Conservation (phyloP, 495 filamentous ascomycete genomes). For the Friedmanniomyces endolithicus region DNA sequence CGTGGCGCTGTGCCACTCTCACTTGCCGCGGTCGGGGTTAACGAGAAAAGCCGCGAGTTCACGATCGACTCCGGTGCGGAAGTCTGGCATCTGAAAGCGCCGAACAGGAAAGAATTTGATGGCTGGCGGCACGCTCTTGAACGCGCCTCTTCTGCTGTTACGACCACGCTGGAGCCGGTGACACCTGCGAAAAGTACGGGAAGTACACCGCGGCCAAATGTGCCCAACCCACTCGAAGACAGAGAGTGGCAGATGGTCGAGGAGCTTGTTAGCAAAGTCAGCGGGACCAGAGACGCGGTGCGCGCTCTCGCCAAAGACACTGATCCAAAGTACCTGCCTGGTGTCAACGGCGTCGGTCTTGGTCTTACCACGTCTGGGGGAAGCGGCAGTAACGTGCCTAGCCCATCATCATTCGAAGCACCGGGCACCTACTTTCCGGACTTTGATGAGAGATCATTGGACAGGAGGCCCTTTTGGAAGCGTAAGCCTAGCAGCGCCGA, state of each 20-base stretch:
- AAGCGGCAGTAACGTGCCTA: slow-evolving; percentile 25
- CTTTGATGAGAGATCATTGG: slow-evolving; percentile 25
- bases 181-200: slow-evolving; percentile 25
- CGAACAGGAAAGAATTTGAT: slow-evolving; percentile 66
- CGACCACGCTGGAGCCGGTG: background rate
- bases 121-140: slow-evolving; percentile 81
- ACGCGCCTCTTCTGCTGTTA: slow-evolving; percentile 50
- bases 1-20: slow-evolving; percentile 86
- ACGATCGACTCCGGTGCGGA: slow-evolving; percentile 95
- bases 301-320: slow-evolving; percentile 72
- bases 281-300: slow-evolving; percentile 79
- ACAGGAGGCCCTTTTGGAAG: slow-evolving; percentile 70
- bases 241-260: slow-evolving; percentile 78
- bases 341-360: slow-evolving; percentile 20
- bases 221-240: slow-evolving; percentile 43
- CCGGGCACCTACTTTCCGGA: slow-evolving; percentile 33
- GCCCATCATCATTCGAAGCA: slow-evolving; percentile 23
- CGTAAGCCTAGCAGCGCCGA: slow-evolving; percentile 51
- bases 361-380: slow-evolving; percentile 16
- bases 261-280: slow-evolving; percentile 63
- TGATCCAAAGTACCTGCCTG: slow-evolving; percentile 45
- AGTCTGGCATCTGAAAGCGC: slow-evolving; percentile 88
- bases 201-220: slow-evolving; percentile 27
- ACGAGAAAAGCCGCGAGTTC: slow-evolving; percentile 76
- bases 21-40: slow-evolving; percentile 78